Evolutionary conservation across 257 asterid species (phyloP).

Genomic region (Solanum bukasovii): DNA sequence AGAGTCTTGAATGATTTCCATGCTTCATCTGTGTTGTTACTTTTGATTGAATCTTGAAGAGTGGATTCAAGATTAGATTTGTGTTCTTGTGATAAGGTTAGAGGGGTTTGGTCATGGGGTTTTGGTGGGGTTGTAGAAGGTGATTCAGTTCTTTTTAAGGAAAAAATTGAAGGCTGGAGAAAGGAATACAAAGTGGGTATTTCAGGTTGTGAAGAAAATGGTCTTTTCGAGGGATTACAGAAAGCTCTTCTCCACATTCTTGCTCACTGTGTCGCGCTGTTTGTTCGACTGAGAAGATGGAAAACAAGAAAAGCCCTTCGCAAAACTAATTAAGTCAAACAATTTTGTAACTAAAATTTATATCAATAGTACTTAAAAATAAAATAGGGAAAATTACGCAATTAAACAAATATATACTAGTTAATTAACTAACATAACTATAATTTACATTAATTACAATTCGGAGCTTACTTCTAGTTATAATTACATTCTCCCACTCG

Average conservation of each 20-base stretch:
- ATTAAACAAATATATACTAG: too few relatives aligned
- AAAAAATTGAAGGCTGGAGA: conserved; percentile 73
- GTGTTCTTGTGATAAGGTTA: conserved; percentile 32
- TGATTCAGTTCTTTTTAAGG: conserved; percentile 18
- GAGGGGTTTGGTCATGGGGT: conserved; percentile 15
- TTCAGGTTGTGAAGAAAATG: conserved; percentile 58
- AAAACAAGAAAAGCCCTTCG: neutral
- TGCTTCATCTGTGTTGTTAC: conserved; percentile 69
- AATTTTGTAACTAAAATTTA: neutral
- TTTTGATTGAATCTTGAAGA: conserved; percentile 38
- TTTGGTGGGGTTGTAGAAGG: conserved; percentile 11
- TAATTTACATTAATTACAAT: too few relatives aligned
- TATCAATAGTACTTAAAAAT: too few relatives aligned
- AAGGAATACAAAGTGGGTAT: conserved; percentile 62
- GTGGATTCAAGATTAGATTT: conserved; percentile 38
- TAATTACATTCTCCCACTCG: too few relatives aligned
- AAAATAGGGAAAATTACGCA: too few relatives aligned
- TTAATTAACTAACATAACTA: too few relatives aligned
- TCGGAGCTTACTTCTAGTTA: rapidly evolving
- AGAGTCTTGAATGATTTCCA: conserved; percentile 93
- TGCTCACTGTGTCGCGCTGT: neutral
- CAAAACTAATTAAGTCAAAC: neutral
- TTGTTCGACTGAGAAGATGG: neutral
- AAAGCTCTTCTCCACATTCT: conserved; percentile 44
- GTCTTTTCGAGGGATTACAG: conserved; percentile 23